Evolutionary conservation across 345 rosid genomes (phyloP).

Genomic region (Triadica sebifera): DNA sequence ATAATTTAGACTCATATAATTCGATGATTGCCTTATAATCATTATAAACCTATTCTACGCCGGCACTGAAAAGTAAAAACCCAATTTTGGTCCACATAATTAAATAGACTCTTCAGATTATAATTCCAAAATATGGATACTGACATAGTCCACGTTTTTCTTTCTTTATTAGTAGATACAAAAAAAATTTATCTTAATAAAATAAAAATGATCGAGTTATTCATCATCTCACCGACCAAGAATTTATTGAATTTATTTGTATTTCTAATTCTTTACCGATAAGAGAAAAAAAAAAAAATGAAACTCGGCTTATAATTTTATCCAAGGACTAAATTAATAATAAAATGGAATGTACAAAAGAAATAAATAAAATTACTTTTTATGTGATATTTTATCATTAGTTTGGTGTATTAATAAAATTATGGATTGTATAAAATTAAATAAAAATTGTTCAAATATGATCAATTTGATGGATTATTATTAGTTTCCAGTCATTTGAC

Average conservation of each 20-base stretch:
- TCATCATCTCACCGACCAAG: background rate
- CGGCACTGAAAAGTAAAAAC: background rate
- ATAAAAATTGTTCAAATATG: too few relatives aligned
- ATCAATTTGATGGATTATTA: too few relatives aligned
- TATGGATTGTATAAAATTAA: too few relatives aligned
- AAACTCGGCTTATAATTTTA: too few relatives aligned
- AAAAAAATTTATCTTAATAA: background rate
- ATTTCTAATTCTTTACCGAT: too few relatives aligned
- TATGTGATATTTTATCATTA: too few relatives aligned
- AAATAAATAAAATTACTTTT: too few relatives aligned
- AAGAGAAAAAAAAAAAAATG: too few relatives aligned
- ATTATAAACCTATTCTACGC: constrained; percentile 2
- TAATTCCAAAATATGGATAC: background rate
- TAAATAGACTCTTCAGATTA: background rate
- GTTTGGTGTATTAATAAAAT: too few relatives aligned
- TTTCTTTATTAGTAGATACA: background rate
- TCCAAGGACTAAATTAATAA: too few relatives aligned
- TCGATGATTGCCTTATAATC: background rate
- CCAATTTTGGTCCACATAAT: background rate
- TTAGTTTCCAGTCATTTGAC: constrained; percentile 32
- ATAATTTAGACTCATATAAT: background rate
- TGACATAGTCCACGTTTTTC: background rate
- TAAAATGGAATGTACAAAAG: too few relatives aligned
- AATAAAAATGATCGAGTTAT: background rate
- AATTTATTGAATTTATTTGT: background rate